Evolutionary conservation across 2,329 filamentous ascomycete genomes (phyloP).

Genomic region (Xylariaceae sp.): DNA sequence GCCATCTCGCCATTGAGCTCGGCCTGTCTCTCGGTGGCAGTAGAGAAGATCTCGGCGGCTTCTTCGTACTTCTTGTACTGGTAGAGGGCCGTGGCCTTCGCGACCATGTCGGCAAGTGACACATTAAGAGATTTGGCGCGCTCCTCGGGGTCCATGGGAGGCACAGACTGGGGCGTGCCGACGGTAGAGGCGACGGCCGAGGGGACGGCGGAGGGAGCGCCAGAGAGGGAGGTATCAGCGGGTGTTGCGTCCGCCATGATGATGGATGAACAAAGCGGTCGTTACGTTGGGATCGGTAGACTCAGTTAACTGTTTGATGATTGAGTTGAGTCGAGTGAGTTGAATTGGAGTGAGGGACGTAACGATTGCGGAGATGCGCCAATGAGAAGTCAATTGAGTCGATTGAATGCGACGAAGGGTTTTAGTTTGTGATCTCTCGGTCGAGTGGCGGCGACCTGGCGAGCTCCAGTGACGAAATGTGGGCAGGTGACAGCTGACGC

Average conservation of each 20-base stretch:
- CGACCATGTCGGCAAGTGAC: constrained; percentile 70
- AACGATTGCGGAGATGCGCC: not conserved
- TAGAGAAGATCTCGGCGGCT: constrained; percentile 81
- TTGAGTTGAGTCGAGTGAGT: not conserved
- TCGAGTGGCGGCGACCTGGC: constrained; percentile 1
- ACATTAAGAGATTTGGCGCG: constrained; percentile 51
- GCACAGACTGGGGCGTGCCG: constrained; percentile 30
- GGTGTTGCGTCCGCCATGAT: constrained; percentile 31
- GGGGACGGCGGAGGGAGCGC: constrained; percentile 29
- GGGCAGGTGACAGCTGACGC: constrained; percentile 20
- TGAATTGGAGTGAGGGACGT: not conserved
- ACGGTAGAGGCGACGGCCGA: constrained; percentile 27
- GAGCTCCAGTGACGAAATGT: constrained; percentile 17
- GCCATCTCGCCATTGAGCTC: constrained; percentile 89
- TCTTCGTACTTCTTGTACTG: constrained; percentile 82
- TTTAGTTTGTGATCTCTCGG: not conserved
- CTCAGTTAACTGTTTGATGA: not conserved
- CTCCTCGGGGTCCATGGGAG: constrained; percentile 37
- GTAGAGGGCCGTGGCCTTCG: constrained; percentile 78
- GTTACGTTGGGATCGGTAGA: not conserved
- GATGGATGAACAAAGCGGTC: constrained; percentile 2
- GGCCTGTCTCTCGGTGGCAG: constrained; percentile 84
- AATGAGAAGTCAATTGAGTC: constrained; percentile 5
- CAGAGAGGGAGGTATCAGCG: constrained; percentile 28
- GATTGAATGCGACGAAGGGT: not conserved